Percentiles rank a stretch among this genome's conserved stretches.
These are phyloP conservation scores for Chaetomium tenue DNA, from an alignment of 495 filamentous ascomycete species.

Conservation along the genomic window DNA sequence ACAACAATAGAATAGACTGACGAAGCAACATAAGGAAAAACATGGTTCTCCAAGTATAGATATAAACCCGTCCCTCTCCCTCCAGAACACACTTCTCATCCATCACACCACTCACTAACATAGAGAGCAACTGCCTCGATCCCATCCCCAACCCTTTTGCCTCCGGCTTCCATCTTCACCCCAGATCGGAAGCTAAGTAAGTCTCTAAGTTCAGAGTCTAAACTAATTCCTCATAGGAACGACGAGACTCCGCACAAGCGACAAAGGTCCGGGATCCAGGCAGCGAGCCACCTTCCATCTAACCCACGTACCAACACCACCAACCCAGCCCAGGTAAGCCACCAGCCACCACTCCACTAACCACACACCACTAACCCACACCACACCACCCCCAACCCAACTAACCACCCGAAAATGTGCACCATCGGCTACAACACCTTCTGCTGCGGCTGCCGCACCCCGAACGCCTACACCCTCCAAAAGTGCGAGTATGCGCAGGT, in stretches of 20 bases:
- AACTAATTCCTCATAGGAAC: neutral
- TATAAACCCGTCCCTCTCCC: neutral
- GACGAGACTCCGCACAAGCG: neutral
- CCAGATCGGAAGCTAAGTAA: neutral
- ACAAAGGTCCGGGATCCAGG: neutral
- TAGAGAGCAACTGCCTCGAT: neutral
- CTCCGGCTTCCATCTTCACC: neutral
- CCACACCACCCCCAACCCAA: neutral
- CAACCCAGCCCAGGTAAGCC: no score
- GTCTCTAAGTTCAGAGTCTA: no score
- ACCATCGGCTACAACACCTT: conserved; percentile 13
- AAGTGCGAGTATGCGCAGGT: conserved; percentile 18
- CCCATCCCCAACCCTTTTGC: neutral
- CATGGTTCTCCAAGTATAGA: neutral
- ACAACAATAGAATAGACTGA: neutral
- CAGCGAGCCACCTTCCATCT: neutral
- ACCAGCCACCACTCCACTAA: neutral
- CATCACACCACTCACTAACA: neutral
- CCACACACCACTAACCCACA: neutral
- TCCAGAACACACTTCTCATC: neutral
- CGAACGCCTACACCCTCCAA: neutral
- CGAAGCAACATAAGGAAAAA: neutral
- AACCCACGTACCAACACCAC: no score
- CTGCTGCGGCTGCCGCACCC: conserved; percentile 18
- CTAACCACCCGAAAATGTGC: conserved; percentile 9